Evolutionary conservation across 495 filamentous ascomycete genomes (phyloP).

Genomic region (Zalerion maritima): DNA sequence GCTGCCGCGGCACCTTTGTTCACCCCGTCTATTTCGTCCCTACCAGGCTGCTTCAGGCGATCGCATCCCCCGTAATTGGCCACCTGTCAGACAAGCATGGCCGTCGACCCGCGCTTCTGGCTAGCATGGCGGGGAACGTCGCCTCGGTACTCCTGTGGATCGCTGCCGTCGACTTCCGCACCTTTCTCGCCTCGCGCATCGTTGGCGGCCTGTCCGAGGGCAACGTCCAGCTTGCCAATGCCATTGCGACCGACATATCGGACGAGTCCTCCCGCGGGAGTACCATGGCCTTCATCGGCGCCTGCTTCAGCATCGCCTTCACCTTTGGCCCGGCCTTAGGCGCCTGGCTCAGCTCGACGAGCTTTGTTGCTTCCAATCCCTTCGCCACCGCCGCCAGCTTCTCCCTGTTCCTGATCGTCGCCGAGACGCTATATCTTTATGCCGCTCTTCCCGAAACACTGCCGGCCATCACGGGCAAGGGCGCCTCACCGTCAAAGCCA

Average conservation of each 20-base stretch:
- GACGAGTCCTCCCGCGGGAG: slow-evolving; percentile 65
- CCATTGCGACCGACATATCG: slow-evolving; percentile 92
- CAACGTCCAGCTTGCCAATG: slow-evolving; percentile 91
- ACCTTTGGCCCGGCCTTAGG: slow-evolving; percentile 89
- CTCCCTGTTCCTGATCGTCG: slow-evolving; percentile 63
- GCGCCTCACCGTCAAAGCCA: slow-evolving; percentile 10
- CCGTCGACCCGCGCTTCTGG: slow-evolving; percentile 73
- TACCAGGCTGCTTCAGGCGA: slow-evolving; percentile 60
- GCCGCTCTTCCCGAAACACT: slow-evolving; percentile 78
- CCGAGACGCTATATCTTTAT: slow-evolving; percentile 85
- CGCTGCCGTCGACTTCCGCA: slow-evolving; percentile 80
- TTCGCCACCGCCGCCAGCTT: slow-evolving; percentile 85
- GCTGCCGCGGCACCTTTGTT: neutral
- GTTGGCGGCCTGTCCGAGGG: slow-evolving; percentile 92
- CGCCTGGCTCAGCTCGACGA: slow-evolving; percentile 61
- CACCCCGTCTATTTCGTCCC: neutral
- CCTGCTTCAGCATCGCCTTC: slow-evolving; percentile 93
- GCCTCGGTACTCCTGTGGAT: slow-evolving; percentile 89
- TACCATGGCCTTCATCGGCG: slow-evolving; percentile 91
- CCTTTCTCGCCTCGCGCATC: slow-evolving; percentile 80
- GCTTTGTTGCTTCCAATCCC: slow-evolving; percentile 70
- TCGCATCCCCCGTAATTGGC: slow-evolving; percentile 86
- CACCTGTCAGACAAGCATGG: slow-evolving; percentile 79
- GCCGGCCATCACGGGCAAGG: slow-evolving; percentile 31
- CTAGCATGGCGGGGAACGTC: slow-evolving; percentile 91